Base-by-base conservation (phyloP, 2,329 filamentous ascomycete species). In the Botrytis aclada region DNA sequence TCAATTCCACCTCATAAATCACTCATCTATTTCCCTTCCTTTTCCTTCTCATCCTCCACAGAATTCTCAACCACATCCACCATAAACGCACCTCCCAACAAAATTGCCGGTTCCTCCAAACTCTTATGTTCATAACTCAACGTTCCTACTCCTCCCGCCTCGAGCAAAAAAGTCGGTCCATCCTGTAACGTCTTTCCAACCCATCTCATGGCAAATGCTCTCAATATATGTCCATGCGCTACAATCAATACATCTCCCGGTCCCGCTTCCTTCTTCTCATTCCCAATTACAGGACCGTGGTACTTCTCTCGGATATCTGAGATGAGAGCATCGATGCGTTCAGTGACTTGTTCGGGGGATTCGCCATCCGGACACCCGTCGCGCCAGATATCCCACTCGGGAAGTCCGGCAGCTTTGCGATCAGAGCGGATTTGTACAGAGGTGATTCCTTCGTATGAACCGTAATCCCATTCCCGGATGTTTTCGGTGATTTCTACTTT, bases 181-280 rank as follows among this genome's bases (percentile, higher is more conserved):
- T 94, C 90, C 71, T 89, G 87, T 73, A 98, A 84, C 20, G 88
- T 85, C 83, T 92, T 92, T 0, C 89, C 89, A 0, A 90, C 87
- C 95, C 95, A 98, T 45, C 94, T 87, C 85, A 95, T 93, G 10
- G 95, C 94, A 81, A 98, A 94, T 0, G 93, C 93, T 25, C 95
- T 87, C 70, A 98, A 84, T 72, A 97, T 95, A 83, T 97, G 95
- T 0, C 95, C 95, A 80, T 98, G 95, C 34, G 93, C 95, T 9
- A 98, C 93, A 66, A 97, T 86, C 37, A 95, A 82, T 29, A 95
- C 89, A 81, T 95, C 93, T 16, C 78, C 77, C 1, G 72, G 84
- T 12, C 83, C 80, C 16, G 82, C 83, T 39, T 84, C 75, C 1
- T 83, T 81, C 10, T 56, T 43, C 9, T 41, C 25, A 77, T 87